Base-by-base conservation (phyloP, 2,329 filamentous ascomycete genomes). In the Aspergillus niger region DNA sequence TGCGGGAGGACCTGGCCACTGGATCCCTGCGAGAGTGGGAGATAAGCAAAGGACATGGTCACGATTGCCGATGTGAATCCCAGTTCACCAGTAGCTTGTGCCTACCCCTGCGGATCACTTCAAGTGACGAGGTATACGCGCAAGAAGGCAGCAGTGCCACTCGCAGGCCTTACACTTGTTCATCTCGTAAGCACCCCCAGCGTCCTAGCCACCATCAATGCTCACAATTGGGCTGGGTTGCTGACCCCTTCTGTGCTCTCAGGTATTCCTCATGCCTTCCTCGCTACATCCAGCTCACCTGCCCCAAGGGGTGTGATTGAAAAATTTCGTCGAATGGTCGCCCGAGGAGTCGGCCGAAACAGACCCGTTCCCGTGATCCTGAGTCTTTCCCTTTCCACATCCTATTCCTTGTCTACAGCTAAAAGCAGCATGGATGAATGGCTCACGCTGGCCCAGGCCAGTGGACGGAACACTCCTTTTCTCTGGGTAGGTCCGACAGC, bases 401-500 rank as follows among this genome's bases (percentile, higher is more conserved):
- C 68, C 11, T 68, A 76, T 39, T 70, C 73, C 20, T 64, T 68
- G 38, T 38, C 65, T n/a, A 64, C 65, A 7, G 72, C 74, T 6
- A 69, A 68, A 8, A 60, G 62, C 24, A 74, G 74, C 13, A 73
- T 80, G 60, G 72, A 78, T 24, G 77, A 80, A 68, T 79, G 78
- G 76, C 67, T 74, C 20, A 60, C 61, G 8, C 63, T 79, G 3
- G 74, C 77, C 8, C 67, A 72, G 55, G 63, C 67, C 26, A 76
- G 72, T 10, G 69, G 72, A 58, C 71, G 74, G 11, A 77, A 75
- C 38, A 74, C 75, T 3, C 78, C 79, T 3, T 77, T 80, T 64
- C 72, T 81, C 17, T 79, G 78, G 72, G 59, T 81, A 15, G 75
- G 78, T 5, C 78, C 78, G 22, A 73, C 71, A 24, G 75, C 76